These are phyloP conservation scores for Komagataella populi DNA, from an alignment of 805 yeast species.

Conservation along the genomic window DNA sequence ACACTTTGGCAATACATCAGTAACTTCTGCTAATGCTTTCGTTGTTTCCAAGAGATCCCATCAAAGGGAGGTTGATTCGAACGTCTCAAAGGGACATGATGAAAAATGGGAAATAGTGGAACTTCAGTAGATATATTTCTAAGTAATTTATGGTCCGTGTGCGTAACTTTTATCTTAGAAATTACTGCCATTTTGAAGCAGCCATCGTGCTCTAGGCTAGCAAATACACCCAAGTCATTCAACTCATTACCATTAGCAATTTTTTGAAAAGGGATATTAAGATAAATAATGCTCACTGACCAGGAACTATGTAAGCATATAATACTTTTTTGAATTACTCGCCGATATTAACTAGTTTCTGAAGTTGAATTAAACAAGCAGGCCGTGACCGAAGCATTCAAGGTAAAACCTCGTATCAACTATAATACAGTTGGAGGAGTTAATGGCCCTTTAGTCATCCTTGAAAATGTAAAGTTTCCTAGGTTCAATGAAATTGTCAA, in stretches of 20 bases:
- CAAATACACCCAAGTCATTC: not conserved
- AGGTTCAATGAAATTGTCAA: constrained; percentile 94
- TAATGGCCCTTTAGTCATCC: constrained; percentile 93
- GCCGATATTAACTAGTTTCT: constrained; percentile 8
- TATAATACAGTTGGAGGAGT: constrained; percentile 98
- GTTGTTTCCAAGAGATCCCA: not conserved
- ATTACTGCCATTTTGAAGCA: not conserved
- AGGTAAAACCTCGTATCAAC: constrained; percentile 78
- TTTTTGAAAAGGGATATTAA: not conserved
- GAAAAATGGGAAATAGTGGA: not conserved
- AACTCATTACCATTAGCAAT: not conserved
- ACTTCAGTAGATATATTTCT: not conserved
- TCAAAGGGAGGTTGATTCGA: not conserved
- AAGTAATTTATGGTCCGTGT: not conserved
- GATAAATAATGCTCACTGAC: constrained; percentile 18
- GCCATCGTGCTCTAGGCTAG: not conserved
- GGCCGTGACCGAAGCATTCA: constrained; percentile 87
- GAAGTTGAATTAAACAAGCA: constrained; percentile 70
- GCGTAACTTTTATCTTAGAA: not conserved
- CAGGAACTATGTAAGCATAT: constrained; percentile 23
- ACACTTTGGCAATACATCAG: not conserved
- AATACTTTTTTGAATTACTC: not conserved
- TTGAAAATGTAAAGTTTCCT: constrained; percentile 77
- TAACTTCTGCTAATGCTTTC: not conserved
- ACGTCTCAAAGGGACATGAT: not conserved